Percentiles rank a stretch among this genome's conserved stretches.
Evolutionary conservation across 2,329 filamentous ascomycete species (phyloP).

Genomic region (Harringtonia aguacate): DNA sequence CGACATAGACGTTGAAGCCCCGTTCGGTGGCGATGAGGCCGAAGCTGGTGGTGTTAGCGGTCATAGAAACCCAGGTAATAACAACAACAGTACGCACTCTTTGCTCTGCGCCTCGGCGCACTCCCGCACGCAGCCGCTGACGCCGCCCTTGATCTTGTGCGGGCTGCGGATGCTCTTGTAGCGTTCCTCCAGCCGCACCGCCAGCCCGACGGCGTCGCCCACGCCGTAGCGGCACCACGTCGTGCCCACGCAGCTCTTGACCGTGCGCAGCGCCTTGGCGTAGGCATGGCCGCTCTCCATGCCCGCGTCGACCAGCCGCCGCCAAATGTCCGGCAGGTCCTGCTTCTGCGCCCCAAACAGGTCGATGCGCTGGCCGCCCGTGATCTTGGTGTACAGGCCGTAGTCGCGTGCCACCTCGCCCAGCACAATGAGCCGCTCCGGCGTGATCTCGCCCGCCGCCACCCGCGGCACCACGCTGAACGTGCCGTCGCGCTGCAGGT

Average conservation of each 20-base stretch:
- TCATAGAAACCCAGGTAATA: neutral
- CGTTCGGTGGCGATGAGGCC: constrained; percentile 87
- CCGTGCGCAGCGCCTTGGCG: constrained; percentile 76
- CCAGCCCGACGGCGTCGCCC: constrained; percentile 85
- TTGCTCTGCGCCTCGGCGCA: constrained; percentile 90
- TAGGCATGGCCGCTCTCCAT: constrained; percentile 90
- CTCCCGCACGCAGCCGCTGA: constrained; percentile 84
- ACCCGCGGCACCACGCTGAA: constrained; percentile 82
- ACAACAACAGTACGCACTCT: constrained; percentile 45
- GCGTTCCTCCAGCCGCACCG: constrained; percentile 74
- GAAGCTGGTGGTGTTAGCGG: constrained; percentile 44
- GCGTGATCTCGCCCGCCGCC: constrained; percentile 76
- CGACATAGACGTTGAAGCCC: constrained; percentile 88
- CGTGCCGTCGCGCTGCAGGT: constrained; percentile 85
- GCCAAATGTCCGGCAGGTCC: constrained; percentile 75
- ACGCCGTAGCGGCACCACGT: constrained; percentile 88
- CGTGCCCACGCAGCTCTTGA: constrained; percentile 85
- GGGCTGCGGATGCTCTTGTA: constrained; percentile 87
- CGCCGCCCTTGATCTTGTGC: constrained; percentile 85
- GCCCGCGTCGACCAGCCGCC: constrained; percentile 65
- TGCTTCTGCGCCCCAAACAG: constrained; percentile 88
- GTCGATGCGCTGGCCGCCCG: constrained; percentile 83
- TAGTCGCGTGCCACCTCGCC: constrained; percentile 79
- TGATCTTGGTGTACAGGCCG: constrained; percentile 82
- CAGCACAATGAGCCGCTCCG: constrained; percentile 74